phyloP scores from a whole-genome alignment of 495 filamentous ascomycete genomes.

The Cercophora sp. region DNA sequence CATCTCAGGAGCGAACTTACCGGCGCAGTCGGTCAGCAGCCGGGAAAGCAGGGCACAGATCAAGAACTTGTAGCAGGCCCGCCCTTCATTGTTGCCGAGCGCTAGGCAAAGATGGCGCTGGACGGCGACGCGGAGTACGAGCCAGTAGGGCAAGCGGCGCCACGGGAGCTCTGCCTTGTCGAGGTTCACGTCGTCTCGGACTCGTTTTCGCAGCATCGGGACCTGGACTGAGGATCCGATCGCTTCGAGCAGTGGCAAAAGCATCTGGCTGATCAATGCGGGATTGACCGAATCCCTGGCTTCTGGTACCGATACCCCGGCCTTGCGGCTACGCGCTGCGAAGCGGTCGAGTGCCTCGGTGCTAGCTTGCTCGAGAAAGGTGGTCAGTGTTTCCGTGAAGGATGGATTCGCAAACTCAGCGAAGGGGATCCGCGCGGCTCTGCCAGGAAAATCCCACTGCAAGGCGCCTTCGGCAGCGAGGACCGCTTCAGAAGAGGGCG shows the following conservation, averaged over 20 bases:
- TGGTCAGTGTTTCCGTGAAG: not conserved
- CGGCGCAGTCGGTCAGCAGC: not conserved
- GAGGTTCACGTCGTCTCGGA: not conserved
- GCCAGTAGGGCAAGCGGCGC: not conserved
- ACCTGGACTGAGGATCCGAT: not conserved
- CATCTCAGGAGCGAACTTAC: not conserved
- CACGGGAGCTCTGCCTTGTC: not conserved
- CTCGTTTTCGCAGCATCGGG: not conserved
- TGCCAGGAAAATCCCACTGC: constrained; percentile 1
- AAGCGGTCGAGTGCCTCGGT: not conserved
- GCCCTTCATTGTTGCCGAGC: not conserved
- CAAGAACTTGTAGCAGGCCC: not conserved
- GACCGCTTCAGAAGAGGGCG: constrained; percentile 6
- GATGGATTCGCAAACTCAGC: not conserved
- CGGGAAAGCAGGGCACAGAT: not conserved
- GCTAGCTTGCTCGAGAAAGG: not conserved
- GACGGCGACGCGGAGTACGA: not conserved
- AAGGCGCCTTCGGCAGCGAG: constrained; percentile 5
- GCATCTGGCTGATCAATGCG: not conserved
- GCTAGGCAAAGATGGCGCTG: not conserved
- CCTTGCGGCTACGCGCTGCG: not conserved
- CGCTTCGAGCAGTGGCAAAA: not conserved
- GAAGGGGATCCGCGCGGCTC: not conserved
- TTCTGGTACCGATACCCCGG: not conserved
- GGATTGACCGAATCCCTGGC: not conserved